Percentiles rank a stretch among this genome's conserved stretches.
Evolutionary conservation across 192 early-diverging fungal genomes (phyloP).

Genomic region (Cetraspora pellucida): DNA sequence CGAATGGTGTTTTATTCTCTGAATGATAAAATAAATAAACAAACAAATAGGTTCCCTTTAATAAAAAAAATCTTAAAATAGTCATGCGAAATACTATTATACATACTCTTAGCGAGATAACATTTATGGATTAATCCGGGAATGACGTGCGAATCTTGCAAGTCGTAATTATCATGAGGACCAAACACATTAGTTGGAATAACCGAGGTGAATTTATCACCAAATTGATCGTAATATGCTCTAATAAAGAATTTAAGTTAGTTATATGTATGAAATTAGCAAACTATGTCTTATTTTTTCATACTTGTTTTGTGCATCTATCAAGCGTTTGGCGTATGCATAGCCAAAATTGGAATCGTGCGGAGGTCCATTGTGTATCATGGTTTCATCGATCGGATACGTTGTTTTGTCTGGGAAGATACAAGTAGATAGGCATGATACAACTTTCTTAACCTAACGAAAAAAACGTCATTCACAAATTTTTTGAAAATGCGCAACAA

Average conservation of each 20-base stretch:
- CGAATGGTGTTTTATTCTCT: constrained; percentile 72
- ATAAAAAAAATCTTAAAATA: neutral
- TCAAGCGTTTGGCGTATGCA: constrained; percentile 81
- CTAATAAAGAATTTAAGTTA: constrained; percentile 36
- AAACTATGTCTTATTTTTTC: constrained; percentile 21
- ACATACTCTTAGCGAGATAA: constrained; percentile 74
- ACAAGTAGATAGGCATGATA: constrained; percentile 84
- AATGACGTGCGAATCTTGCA: constrained; percentile 80
- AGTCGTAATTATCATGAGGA: constrained; percentile 76
- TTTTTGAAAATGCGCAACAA: neutral
- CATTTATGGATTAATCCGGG: constrained; percentile 83
- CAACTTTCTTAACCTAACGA: constrained; percentile 73
- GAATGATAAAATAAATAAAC: constrained; percentile 20
- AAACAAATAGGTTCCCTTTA: neutral
- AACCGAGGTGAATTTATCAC: constrained; percentile 76
- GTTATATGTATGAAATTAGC: neutral
- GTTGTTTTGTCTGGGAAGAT: constrained; percentile 83
- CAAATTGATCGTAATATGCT: constrained; percentile 78
- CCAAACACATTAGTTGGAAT: constrained; percentile 86
- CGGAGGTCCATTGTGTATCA: constrained; percentile 82
- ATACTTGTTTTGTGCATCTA: constrained; percentile 81
- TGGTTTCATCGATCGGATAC: constrained; percentile 84
- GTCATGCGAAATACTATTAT: constrained; percentile 16
- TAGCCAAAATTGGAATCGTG: constrained; percentile 83
- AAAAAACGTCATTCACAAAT: neutral